phyloP scores from a whole-genome alignment of 495 filamentous ascomycete genomes.

The Lepraria neglecta region DNA sequence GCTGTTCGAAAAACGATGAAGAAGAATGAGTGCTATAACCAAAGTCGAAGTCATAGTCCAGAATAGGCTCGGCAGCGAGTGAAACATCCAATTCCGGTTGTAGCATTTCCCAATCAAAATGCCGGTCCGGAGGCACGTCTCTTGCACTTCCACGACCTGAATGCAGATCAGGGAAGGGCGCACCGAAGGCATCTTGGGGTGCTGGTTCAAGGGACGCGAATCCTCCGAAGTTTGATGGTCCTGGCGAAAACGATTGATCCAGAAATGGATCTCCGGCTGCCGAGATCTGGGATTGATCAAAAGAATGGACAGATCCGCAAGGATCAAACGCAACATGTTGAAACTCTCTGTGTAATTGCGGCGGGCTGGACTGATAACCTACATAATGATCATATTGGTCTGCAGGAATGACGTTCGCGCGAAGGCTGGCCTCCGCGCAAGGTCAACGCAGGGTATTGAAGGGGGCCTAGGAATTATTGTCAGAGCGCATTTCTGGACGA shows the following conservation, averaged over 20 bases:
- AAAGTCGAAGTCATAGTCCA: not conserved
- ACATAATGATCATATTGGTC: not conserved
- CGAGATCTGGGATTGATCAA: not conserved
- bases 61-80: not conserved
- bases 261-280: not conserved
- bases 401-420: not conserved
- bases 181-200: not conserved
- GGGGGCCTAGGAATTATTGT: too few species aligned
- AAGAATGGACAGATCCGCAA: not conserved
- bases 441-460: not conserved
- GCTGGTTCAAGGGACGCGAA: not conserved
- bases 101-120: not conserved
- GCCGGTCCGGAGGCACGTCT: not conserved
- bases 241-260: not conserved
- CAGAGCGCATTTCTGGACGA: not conserved
- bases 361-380: not conserved
- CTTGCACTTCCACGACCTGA: not conserved
- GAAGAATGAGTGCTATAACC: not conserved
- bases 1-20: not conserved
- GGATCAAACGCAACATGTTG: not conserved
- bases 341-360: not conserved
- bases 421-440: not conserved
- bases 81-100: not conserved
- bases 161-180: not conserved
- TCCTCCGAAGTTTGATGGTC: not conserved